Base-by-base conservation (phyloP, 1,284 basidiomycete genomes). In the Microbotryum lychnidis-dioicae region DNA sequence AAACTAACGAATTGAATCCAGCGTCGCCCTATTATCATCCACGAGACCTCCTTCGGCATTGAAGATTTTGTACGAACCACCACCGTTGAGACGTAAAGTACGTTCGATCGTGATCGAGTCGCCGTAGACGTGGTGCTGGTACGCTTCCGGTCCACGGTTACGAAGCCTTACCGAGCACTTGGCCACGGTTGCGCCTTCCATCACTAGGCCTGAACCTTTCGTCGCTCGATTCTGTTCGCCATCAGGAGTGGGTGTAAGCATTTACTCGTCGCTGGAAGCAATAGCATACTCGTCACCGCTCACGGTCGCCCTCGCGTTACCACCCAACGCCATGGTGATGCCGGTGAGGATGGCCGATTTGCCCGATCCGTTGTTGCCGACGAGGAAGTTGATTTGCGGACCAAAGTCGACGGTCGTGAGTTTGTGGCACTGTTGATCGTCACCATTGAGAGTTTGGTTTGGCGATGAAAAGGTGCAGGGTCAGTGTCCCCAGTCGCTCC, bases 331-430 rank as follows among this genome's bases (percentile, higher is more conserved):
- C 21, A 98, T 83, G 2, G 91, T 91, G 66, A 99, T 85, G 3
- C 87, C 96, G 9, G 94, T 92, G 42, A 98, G 80, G 47, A 97
- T 85, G 1, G 96, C 93, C 73, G 90, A 94, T 78, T 98, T 98
- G 16, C 96, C 93, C 76, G 91, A 72, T 49, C 81, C 80, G 70
- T 82, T 82, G 80, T 74, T 77, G 81, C 96, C 96, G 61, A 97
- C 94, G 68, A 99, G 87, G 73, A 98, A 97, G 77, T 98, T 97
- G 73, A 97, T 87, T 74, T 91, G 89, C 4, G 85, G 1, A 87
- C 90, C 69, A 96, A 90, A 6, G 45, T 81, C 79, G 75, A 96
- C 72, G 54, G 72, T 69, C 53, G 93, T 81, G 74, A 83, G 85
- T 72, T 84, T 81, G 77, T 98, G 96, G 74, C 92, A 97, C 67